phyloP scores from a whole-genome alignment of 1,139 yeast genomes.

The Arxiozyma slooffiae region DNA sequence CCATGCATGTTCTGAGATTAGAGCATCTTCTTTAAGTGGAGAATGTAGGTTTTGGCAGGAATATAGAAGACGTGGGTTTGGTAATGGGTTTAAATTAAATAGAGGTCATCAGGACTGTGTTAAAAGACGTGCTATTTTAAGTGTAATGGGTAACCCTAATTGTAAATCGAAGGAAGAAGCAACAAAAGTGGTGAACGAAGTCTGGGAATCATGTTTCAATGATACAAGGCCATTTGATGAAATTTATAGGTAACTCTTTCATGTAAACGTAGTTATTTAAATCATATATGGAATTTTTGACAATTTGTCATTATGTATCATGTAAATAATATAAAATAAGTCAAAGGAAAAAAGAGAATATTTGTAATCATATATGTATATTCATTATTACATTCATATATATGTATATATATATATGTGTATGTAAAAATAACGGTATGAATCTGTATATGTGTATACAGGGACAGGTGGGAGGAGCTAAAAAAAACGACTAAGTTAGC shows the following conservation, averaged over 20 bases:
- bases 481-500: no score
- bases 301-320: not conserved
- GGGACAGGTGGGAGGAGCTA: no score
- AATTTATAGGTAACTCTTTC: constrained; percentile 46
- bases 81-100: constrained; percentile 30
- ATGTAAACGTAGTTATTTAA: no score
- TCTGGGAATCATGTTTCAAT: constrained; percentile 85
- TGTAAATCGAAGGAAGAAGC: constrained; percentile 71
- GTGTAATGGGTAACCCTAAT: constrained; percentile 77
- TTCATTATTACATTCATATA: not conserved
- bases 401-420: no score
- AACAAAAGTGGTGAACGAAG: constrained; percentile 66
- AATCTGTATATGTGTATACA: no score
- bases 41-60: constrained; percentile 90
- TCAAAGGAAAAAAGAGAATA: not conserved
- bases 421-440: not conserved
- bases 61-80: constrained; percentile 42
- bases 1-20: constrained; percentile 93
- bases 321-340: not conserved
- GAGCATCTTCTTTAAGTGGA: constrained; percentile 89
- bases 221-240: constrained; percentile 96
- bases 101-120: constrained; percentile 89
- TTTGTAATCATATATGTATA: not conserved
- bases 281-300: no score
- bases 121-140: constrained; percentile 71